A percentile compares a stretch with the other conserved stretches of the same genome.
These are phyloP conservation scores for Tulasnella sp. DNA, from an alignment of 768 basidiomycete species.

Conservation along the genomic window DNA sequence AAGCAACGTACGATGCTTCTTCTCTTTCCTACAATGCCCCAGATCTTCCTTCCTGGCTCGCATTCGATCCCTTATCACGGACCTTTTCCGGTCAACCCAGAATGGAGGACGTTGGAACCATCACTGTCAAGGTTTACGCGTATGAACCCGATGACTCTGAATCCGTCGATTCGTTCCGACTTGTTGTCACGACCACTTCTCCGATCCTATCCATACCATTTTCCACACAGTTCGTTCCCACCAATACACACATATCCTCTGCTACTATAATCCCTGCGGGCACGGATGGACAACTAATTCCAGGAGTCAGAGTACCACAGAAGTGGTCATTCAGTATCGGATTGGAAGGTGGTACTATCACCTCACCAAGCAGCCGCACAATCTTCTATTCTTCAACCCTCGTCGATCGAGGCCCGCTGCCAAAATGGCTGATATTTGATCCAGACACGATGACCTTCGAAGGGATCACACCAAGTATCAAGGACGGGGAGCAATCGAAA, in stretches of 20 bases:
- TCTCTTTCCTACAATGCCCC: constrained; percentile 42
- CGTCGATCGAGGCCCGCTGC: constrained; percentile 55
- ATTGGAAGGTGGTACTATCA: constrained; percentile 52
- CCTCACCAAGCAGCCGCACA: constrained; percentile 24
- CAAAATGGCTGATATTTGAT: constrained; percentile 65
- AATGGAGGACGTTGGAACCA: constrained; percentile 46
- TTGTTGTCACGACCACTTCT: constrained; percentile 24
- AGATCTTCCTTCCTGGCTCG: constrained; percentile 60
- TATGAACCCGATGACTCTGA: constrained; percentile 33
- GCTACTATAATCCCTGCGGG: constrained; percentile 36
- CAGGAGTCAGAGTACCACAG: constrained; percentile 52
- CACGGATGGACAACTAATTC: constrained; percentile 26
- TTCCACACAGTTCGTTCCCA: constrained; percentile 44
- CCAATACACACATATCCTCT: constrained; percentile 58
- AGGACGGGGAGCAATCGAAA: constrained; percentile 30
- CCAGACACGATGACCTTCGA: constrained; percentile 54
- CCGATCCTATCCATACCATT: constrained; percentile 45
- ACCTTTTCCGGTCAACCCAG: constrained; percentile 62
- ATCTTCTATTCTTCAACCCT: constrained; percentile 53
- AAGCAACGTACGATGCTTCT: constrained; percentile 26
- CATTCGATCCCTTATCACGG: constrained; percentile 46
- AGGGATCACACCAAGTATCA: constrained; percentile 53
- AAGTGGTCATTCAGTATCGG: constrained; percentile 88
- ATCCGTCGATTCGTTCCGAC: constrained; percentile 32
- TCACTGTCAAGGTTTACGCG: constrained; percentile 50